Base-by-base conservation (phyloP, 345 rosid genomes). In the Eucalyptus polybractea region DNA sequence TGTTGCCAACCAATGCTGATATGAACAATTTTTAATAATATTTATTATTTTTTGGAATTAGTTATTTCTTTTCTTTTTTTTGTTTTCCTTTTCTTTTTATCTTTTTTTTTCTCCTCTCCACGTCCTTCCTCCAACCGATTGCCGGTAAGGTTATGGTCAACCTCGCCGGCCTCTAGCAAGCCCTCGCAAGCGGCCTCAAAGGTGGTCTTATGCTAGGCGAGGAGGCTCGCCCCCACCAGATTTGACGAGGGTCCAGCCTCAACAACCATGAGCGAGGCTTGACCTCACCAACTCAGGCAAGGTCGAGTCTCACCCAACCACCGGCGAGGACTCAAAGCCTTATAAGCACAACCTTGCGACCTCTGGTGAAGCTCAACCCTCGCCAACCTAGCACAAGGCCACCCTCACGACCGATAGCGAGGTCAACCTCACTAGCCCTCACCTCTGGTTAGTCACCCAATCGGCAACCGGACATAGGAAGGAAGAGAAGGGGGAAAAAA, bases 281-380 rank as follows among this genome's bases (percentile, higher is more conserved):
- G 5, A 19, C 10, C 56, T 19, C 56, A 3, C 56, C 2, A 53
- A 0, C 56, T 53, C 1, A 0, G 2, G 24, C 4, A 0, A 19
- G 56, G 56, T 53, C 0, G 0, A 53, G 24, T 53, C 24, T 53
- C 5, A 0, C 56, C 22, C 4, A 53, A 0, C 56, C 56, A 53
- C 1, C 0, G 0, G 2, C 2, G 4, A 53, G 56, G 56, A 53
- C 56, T 53, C 10, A 0, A 53, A 0, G 0, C 56, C 56, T 53
- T 53, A 53, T 53, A 53, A 53, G 56, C 10, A 19, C 56, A 53
- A 19, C 56, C 56, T 53, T 53, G 56, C 10, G 2, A 0, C 24
- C 56, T 53, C 0, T 53, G 0, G 1, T 53, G 1, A 53, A 53
- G 56, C 56, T 53, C 24, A 53, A 53, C 56, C 56, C 56, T 53